Base-by-base conservation (phyloP, 805 yeast genomes). In the Wickerhamomyces xylosicus region DNA sequence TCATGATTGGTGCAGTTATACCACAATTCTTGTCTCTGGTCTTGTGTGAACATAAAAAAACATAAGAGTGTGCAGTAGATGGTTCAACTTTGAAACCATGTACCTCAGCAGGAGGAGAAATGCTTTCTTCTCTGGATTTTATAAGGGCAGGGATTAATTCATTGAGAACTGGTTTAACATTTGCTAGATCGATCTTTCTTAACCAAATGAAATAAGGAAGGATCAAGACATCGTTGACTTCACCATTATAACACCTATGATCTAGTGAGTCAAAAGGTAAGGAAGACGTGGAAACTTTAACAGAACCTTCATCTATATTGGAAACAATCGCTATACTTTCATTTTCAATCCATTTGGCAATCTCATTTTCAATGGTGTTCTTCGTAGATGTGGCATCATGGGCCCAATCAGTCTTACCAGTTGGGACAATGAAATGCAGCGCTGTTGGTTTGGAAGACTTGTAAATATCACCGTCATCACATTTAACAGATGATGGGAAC, bases 21-120 rank as follows among this genome's bases (percentile, higher is more conserved):
- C 96, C 97, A 61, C 98, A 90, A 44, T 90, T 67, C 57, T 86
- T 89, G 56, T 90, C 98, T 58, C 97, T 77, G 10, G 94, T 85
- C 37, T 70, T 68, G 59, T 90, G 98, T 0, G 97, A 89, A 52
- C 98, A 90, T 37, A 92, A 59, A 36, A 92, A 70, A 2, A 90
- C 66, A 49, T 70, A 73, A 1, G 81, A 57, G 33, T 57, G 57
- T 40, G 60, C 64, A 2, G 36, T 42, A 37, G 69, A 75, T 33
- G 56, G 62, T 25, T 56, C 61, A 3, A 74, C 56, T 11, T 46
- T 46, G 37, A 45, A 46, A 5, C 47, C 55, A 34, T 46, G 53
- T 5, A 45, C 42, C 32, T 50, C 38, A 34, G 38, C 27, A 37
- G 57, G 52, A 21, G 47, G 37, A 3, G 31, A 36, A 10, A 28